Base-by-base conservation (phyloP, 352 stramenopile species). In the Peronospora belbahrii region DNA sequence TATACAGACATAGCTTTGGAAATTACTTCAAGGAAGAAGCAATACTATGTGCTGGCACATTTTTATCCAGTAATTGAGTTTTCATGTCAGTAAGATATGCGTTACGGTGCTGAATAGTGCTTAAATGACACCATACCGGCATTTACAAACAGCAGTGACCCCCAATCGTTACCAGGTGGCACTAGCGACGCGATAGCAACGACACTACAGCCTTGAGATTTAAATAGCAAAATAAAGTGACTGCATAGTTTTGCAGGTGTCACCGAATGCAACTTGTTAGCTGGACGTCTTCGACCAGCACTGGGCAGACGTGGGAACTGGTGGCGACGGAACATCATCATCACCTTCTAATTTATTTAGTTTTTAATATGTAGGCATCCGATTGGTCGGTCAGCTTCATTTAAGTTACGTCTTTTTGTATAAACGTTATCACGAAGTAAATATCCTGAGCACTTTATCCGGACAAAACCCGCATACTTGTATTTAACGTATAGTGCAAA, bases 121-220 rank as follows among this genome's bases (percentile, higher is more conserved):
- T 89, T 90, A 55, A 91, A 88, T 42, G 97, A 93, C 58, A 98
- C 97, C 95, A 98, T 98, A 39, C 94, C 94, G 5, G 94, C 94
- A 63, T 98, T 98, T 52, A 94, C 94, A 62, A 99, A 98, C 20
- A 98, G 70, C 42, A 99, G 72, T 27, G 95, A 98, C 6, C 39
- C n/a, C n/a, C n/a, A 54, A 36, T 96, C 93, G 58, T 94, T 81
- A 24, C 96, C 88, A 24, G 96, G 63, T 9, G 79, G 76, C 6
- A 88, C 62, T 6, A 94, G 57, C 33, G 76, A 80, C 43, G 66
- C 74, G 38, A 74, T 88, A 11, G 77, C 74, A 20, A 89, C 65
- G 4, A 89, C 60, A 14, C 44, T 40, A 34, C 91, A 79, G 11
- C 59, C 72, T 31, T 84, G 65, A 20, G 45, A 42, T 46, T 83